These are phyloP conservation scores for Geosiphon pyriformis DNA, from an alignment of 192 early-diverging fungal species.

Conservation along the genomic window DNA sequence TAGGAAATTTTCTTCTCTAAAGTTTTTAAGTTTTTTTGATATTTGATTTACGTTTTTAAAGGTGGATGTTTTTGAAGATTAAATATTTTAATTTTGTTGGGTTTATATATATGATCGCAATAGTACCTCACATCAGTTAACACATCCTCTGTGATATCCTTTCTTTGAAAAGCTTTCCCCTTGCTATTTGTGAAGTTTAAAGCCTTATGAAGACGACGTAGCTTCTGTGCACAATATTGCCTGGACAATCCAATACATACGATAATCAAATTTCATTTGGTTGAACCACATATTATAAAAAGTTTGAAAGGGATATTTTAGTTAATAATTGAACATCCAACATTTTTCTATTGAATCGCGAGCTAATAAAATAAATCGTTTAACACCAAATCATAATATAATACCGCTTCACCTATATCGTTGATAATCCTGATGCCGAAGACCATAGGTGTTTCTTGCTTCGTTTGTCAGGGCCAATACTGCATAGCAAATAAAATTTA, in stretches of 20 bases:
- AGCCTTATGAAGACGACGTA: conserved; percentile 53
- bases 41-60: too few relatives aligned
- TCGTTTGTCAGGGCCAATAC: conserved; percentile 52
- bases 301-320: neutral
- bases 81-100: too few relatives aligned
- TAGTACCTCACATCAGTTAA: conserved; percentile 46
- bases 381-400: neutral
- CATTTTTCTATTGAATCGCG: too few relatives aligned
- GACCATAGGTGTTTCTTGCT: conserved; percentile 67
- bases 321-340: neutral
- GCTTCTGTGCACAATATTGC: conserved; percentile 59
- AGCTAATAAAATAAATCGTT: too few relatives aligned
- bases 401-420: conserved; percentile 53
- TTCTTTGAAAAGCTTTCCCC: conserved; percentile 41
- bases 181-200: conserved; percentile 48
- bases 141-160: conserved; percentile 42
- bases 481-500: conserved; percentile 10
- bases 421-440: conserved; percentile 75
- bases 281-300: neutral
- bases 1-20: too few relatives aligned
- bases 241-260: too few relatives aligned
- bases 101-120: too few relatives aligned
- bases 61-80: too few relatives aligned
- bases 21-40: too few relatives aligned
- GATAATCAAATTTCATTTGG: too few relatives aligned